phyloP scores from a whole-genome alignment of 2,329 filamentous ascomycete species.

The Verticillium dahliae region DNA sequence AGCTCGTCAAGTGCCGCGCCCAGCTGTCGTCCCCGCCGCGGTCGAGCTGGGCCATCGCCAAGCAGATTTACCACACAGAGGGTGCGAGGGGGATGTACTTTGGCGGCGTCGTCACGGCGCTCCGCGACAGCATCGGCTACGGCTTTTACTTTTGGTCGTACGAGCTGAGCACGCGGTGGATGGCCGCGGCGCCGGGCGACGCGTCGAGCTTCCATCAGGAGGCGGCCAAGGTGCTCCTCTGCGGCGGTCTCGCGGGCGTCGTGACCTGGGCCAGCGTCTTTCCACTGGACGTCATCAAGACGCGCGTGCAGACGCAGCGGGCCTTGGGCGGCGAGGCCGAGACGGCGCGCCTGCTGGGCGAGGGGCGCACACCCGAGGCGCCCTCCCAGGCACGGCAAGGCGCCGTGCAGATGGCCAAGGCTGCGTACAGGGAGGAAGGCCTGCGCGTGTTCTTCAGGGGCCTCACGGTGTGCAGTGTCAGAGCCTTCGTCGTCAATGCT shows the following conservation, averaged over 20 bases:
- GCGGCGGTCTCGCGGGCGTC: conserved; percentile 81
- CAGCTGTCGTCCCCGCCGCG: conserved; percentile 50
- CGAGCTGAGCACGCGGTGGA: conserved; percentile 61
- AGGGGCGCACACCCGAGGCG: conserved; percentile 7
- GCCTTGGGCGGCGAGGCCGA: conserved; percentile 18
- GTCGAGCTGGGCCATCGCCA: conserved; percentile 60
- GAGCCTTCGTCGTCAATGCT: conserved; percentile 90
- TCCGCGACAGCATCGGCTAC: conserved; percentile 87
- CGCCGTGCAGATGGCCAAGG: conserved; percentile 57
- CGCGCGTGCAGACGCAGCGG: conserved; percentile 72
- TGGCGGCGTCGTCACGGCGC: conserved; percentile 73
- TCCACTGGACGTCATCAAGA: conserved; percentile 88
- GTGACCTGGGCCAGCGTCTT: conserved; percentile 88
- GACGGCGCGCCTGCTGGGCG: conserved; percentile 23
- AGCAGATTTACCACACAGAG: conserved; percentile 47
- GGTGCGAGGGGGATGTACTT: conserved; percentile 70
- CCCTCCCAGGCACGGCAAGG: conserved; percentile 28
- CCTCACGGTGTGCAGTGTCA: conserved; percentile 71
- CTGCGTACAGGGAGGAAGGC: conserved; percentile 61
- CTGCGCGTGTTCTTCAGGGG: conserved; percentile 62
- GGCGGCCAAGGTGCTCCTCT: conserved; percentile 64
- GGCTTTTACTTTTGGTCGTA: conserved; percentile 98
- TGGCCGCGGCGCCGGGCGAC: conserved; percentile 27
- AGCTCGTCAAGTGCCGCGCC: conserved; percentile 83
- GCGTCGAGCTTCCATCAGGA: conserved; percentile 25